Evolutionary conservation across 495 filamentous ascomycete species (phyloP), one percentile per base, ranked within the genome.

Genomic region (Cladorrhinum samala): DNA sequence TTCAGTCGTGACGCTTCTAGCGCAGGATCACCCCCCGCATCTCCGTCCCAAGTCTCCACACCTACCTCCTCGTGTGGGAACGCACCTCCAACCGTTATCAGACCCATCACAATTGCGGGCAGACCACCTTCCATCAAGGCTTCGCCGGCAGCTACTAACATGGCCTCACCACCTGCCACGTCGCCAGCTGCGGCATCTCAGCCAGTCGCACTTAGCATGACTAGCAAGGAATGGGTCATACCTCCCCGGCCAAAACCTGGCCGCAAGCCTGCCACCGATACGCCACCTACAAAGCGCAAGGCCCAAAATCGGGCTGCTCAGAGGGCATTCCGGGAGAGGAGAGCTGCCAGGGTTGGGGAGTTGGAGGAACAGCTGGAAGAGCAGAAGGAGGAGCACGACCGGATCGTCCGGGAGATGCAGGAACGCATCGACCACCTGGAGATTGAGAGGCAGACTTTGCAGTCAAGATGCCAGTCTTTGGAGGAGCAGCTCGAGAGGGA

Each of bases 221-320:
- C 87, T 37, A 86, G 78, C 55, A 91, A 83, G 68, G 86, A 91
- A 82, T 95, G 89, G 89, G 78, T 91, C 8, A 81, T 95, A 45
- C 89, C 89, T 24, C 89, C 89, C 46, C 81, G 88, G 44, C 89
- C 89, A 21, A 93, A 93, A 75, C 91, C 91, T n/a, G 91, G 91
- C 33, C 81, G 91, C 47, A 95, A 95, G 68, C 91, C 91, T 9
- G 89, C 91, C 18, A 91, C 86, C 13, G 90, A 96, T 62, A 90
- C 88, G 3, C 90, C 90, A 11, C 89, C 89, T 2, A 95, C 89
- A 36, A 93, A 95, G 66, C 83, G 91, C 52, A 94, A 95, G 70
- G 88, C 87, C 0, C 91, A 96, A 65, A 96, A 96, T 67, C 79
- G 91, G 38, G 88, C 87, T n/a, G 91, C 91, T 13, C 91, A 96